Evolutionary conservation across 2,329 filamentous ascomycete species (phyloP).

Genomic region (Achaetomium macrosporum): DNA sequence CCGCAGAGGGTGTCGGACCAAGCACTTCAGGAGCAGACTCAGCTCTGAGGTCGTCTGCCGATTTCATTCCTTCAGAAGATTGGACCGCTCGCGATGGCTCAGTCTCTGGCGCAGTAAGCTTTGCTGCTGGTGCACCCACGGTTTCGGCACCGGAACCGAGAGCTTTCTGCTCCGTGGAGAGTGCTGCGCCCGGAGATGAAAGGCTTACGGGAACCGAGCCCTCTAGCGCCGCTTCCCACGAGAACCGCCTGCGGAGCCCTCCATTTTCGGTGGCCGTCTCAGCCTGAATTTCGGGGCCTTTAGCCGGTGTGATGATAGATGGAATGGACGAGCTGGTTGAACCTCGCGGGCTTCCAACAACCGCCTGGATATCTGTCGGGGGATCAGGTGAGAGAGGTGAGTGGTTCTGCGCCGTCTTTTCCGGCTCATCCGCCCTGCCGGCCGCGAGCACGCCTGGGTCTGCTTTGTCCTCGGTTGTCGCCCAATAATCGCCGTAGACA

Average conservation of each 20-base stretch:
- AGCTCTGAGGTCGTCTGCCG: constrained; percentile 3
- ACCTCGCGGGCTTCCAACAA: neutral
- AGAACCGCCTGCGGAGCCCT: constrained; percentile 32
- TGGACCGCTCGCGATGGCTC: neutral
- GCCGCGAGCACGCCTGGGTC: constrained; percentile 3
- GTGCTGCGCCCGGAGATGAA: neutral
- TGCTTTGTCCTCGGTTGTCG: constrained; percentile 40
- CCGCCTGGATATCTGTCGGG: neutral
- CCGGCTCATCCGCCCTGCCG: neutral
- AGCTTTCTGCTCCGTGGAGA: constrained; percentile 5
- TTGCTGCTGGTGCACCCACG: neutral
- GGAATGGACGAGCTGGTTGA: neutral
- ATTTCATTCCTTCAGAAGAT: neutral
- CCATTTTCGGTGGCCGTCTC: neutral
- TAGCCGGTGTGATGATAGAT: neutral
- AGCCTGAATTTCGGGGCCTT: neutral
- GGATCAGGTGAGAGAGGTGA: neutral
- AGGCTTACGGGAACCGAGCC: constrained; percentile 21
- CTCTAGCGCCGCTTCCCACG: constrained; percentile 35
- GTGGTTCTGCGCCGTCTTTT: neutral
- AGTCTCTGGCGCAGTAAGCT: neutral
- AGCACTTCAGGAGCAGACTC: constrained; percentile 15
- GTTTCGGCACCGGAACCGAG: neutral
- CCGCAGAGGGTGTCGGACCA: constrained; percentile 24
- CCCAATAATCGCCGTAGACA: constrained; percentile 65